These are phyloP conservation scores for Leishmania turanica DNA, from an alignment of 208 protist species.

Conservation along the genomic window DNA sequence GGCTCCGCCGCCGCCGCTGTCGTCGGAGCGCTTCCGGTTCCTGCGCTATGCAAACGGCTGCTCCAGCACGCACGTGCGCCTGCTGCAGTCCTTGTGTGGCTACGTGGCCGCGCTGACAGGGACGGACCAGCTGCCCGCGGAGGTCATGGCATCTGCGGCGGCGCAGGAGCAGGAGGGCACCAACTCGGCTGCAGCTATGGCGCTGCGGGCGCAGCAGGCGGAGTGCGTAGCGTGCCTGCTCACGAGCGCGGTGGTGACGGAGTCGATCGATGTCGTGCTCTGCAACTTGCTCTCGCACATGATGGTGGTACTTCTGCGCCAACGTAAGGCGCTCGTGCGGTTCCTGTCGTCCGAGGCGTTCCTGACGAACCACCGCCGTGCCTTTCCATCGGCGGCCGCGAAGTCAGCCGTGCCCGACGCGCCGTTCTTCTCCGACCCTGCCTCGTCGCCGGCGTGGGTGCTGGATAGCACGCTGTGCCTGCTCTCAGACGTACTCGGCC, in stretches of 20 bases:
- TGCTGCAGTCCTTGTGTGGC: constrained; percentile 61
- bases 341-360: constrained; percentile 57
- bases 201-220: constrained; percentile 30
- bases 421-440: constrained; percentile 37
- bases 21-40: constrained; percentile 66
- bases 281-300: constrained; percentile 52
- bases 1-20: constrained; percentile 29
- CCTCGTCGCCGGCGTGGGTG: constrained; percentile 64
- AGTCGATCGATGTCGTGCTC: constrained; percentile 70
- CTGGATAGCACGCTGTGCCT: constrained; percentile 61
- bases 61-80: constrained; percentile 48
- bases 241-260: constrained; percentile 67
- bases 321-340: constrained; percentile 48
- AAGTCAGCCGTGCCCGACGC: constrained; percentile 1
- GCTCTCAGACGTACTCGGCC: constrained; percentile 70
- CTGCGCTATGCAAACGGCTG: constrained; percentile 82
- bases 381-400: constrained; percentile 28
- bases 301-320: constrained; percentile 41
- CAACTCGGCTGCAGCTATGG: constrained; percentile 14
- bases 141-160: constrained; percentile 16
- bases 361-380: constrained; percentile 35
- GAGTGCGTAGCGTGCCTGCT: constrained; percentile 62
- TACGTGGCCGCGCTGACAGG: constrained; percentile 70
- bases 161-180: constrained; percentile 24
- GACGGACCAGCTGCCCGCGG: constrained; percentile 26